Percentiles rank a stretch among this genome's conserved stretches.
phyloP scores from a whole-genome alignment of 257 asterid genomes.

The Gentiana dahurica region DNA sequence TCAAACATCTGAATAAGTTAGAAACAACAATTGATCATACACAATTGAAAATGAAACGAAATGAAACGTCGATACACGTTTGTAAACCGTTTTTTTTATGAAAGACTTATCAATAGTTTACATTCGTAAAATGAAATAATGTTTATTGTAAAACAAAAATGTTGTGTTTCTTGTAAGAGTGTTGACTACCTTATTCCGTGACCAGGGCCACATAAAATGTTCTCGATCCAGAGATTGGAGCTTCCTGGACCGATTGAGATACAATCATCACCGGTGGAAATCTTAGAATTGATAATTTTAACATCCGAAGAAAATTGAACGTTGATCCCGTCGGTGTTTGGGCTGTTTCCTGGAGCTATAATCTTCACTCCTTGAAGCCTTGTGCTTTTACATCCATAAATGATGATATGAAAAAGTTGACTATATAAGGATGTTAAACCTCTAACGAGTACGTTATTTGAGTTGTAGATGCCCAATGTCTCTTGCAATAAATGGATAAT shows the following conservation, averaged over 20 bases:
- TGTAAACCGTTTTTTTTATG: not conserved
- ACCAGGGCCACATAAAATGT: not conserved
- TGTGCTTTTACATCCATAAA: constrained; percentile 23
- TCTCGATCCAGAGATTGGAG: not conserved
- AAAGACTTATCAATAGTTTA: not conserved
- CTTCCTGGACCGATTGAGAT: constrained; percentile 21
- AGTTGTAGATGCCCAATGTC: constrained; percentile 1
- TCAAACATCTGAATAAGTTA: not conserved
- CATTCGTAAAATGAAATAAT: not conserved
- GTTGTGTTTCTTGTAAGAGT: too few relatives aligned
- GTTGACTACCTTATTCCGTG: constrained; percentile 32
- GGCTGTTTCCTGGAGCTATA: constrained; percentile 21
- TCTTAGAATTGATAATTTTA: constrained; percentile 19
- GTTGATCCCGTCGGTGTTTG: constrained; percentile 41
- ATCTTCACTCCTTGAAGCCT: constrained; percentile 16
- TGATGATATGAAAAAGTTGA: constrained; percentile 27
- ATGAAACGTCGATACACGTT: not conserved
- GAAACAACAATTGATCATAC: not conserved
- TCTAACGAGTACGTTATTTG: not conserved
- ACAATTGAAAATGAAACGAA: not conserved
- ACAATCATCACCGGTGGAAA: constrained; percentile 2
- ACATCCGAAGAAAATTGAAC: constrained; percentile 6
- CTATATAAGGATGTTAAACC: constrained; percentile 27
- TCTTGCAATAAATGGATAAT: not conserved
- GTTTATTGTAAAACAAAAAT: not conserved